These are phyloP conservation scores for Cladosporium sp. DNA, from an alignment of 2,329 filamentous ascomycete species.

Conservation along the genomic window DNA sequence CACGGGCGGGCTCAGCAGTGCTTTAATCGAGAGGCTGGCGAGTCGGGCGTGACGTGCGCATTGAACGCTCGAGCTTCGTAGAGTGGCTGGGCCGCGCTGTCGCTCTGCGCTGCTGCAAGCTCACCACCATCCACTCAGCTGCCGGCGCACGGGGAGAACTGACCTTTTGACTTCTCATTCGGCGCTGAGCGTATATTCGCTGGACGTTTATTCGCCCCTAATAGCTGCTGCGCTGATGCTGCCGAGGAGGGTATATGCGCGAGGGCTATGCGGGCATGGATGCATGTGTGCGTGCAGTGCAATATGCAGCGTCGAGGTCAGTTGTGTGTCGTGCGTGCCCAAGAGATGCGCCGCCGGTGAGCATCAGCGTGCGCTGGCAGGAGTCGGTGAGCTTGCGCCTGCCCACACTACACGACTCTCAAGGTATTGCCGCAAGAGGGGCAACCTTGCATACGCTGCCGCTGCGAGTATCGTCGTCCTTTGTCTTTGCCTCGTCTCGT, in stretches of 20 bases:
- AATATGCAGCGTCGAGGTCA: background rate
- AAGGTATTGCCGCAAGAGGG: too few species aligned
- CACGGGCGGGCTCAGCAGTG: background rate
- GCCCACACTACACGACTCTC: too few species aligned
- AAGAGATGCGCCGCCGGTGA: background rate
- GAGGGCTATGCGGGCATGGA: background rate
- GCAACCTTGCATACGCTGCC: background rate
- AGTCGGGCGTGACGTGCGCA: background rate
- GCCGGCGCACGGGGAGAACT: background rate
- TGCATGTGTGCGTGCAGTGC: background rate
- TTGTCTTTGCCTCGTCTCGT: background rate
- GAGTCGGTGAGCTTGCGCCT: background rate
- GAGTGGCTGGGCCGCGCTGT: slow-evolving; percentile 7
- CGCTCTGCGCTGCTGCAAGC: background rate
- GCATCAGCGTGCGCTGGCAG: background rate
- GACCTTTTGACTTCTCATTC: background rate
- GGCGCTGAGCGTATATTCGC: background rate
- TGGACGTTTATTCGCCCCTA: background rate
- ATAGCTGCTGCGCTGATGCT: background rate
- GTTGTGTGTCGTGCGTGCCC: background rate
- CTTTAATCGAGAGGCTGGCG: slow-evolving; percentile 8
- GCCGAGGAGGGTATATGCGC: background rate
- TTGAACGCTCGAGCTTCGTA: background rate
- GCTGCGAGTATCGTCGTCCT: background rate
- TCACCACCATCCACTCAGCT: background rate